phyloP scores from a whole-genome alignment of 1,139 yeast species.

The Scheffersomyces stambukii region DNA sequence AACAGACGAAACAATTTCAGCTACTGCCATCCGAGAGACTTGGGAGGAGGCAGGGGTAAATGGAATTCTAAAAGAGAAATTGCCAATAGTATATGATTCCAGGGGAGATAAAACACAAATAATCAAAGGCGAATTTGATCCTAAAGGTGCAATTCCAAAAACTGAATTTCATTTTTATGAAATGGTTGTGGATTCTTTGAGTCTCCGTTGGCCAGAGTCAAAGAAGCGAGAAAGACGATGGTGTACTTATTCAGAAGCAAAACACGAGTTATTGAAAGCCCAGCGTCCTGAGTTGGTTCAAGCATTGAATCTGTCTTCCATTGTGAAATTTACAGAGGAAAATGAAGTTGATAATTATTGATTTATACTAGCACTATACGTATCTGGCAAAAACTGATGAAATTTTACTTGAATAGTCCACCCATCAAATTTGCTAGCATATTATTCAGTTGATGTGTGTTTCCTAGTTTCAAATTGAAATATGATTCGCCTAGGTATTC shows the following conservation, averaged over 20 bases:
- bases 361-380: slow-evolving; percentile 3
- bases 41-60: slow-evolving; percentile 98
- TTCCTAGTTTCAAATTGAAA: slow-evolving; percentile 42
- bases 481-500: slow-evolving; percentile 47
- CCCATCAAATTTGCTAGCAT: slow-evolving; percentile 85
- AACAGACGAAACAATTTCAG: slow-evolving; percentile 62
- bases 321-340: slow-evolving; percentile 28
- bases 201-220: slow-evolving; percentile 72
- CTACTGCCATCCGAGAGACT: slow-evolving; percentile 78
- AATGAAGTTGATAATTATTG: slow-evolving; percentile 6
- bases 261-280: slow-evolving; percentile 52
- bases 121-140: slow-evolving; percentile 39
- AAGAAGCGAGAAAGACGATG: slow-evolving; percentile 60
- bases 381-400: slow-evolving; percentile 1
- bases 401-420: slow-evolving; percentile 53
- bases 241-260: slow-evolving; percentile 74
- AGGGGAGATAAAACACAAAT: slow-evolving; percentile 62
- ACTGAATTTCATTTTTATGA: slow-evolving; percentile 85
- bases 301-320: slow-evolving; percentile 56
- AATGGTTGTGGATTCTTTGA: slow-evolving; percentile 54
- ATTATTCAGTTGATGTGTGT: slow-evolving; percentile 56
- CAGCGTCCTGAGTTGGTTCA: slow-evolving; percentile 66
- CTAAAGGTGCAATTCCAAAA: slow-evolving; percentile 48
- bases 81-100: slow-evolving; percentile 68
- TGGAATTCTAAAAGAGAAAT: slow-evolving; percentile 50